These are phyloP conservation scores for Exophiala lecanii-corni DNA, from an alignment of 2,329 filamentous ascomycete genomes.

Conservation along the genomic window DNA sequence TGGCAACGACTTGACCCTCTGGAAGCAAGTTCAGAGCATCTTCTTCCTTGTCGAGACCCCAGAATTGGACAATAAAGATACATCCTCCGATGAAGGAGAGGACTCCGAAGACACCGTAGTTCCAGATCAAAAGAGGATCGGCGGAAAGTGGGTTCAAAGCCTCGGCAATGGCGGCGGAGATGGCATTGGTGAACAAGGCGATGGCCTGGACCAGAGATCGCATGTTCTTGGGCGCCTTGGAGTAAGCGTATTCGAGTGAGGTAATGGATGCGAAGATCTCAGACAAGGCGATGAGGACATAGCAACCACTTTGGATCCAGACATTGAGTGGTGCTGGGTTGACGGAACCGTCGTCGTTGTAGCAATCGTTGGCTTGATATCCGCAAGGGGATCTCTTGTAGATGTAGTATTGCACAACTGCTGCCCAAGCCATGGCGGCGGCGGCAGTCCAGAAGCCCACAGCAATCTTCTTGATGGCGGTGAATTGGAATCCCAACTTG, in stretches of 20 bases:
- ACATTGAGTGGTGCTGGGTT: slow-evolving; percentile 22
- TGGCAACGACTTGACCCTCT: slow-evolving; percentile 16
- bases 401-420: slow-evolving; percentile 55
- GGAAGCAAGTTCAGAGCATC: slow-evolving; percentile 56
- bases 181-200: slow-evolving; percentile 65
- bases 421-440: slow-evolving; percentile 52
- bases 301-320: slow-evolving; percentile 48
- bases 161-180: slow-evolving; percentile 67
- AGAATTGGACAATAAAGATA: slow-evolving; percentile 65
- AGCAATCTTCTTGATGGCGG: slow-evolving; percentile 52
- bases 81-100: slow-evolving; percentile 59
- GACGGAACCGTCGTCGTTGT: slow-evolving; percentile 27
- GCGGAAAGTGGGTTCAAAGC: slow-evolving; percentile 58
- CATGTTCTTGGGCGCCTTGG: slow-evolving; percentile 73
- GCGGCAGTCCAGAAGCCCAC: slow-evolving; percentile 53
- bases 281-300: slow-evolving; percentile 50
- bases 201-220: slow-evolving; percentile 65
- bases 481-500: slow-evolving; percentile 50
- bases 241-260: slow-evolving; percentile 68
- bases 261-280: slow-evolving; percentile 64
- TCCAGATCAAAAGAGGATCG: slow-evolving; percentile 66
- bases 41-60: slow-evolving; percentile 60
- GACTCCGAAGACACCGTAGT: slow-evolving; percentile 61
- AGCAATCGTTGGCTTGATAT: slow-evolving; percentile 39
- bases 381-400: slow-evolving; percentile 55